These are phyloP conservation scores for Drechslerella coelobrocha DNA, from an alignment of 2,329 filamentous ascomycete species.

Conservation along the genomic window DNA sequence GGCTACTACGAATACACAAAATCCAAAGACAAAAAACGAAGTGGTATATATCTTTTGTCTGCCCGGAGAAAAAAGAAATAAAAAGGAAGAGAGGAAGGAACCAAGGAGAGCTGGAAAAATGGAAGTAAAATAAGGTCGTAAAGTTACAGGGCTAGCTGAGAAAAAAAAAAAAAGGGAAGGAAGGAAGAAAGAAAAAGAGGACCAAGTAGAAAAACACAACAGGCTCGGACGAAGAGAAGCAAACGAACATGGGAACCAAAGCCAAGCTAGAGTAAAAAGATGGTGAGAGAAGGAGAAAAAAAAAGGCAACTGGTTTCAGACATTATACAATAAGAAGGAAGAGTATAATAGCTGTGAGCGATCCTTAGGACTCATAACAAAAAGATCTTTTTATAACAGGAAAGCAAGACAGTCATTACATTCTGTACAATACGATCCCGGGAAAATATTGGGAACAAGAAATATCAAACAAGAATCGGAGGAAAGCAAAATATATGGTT, in stretches of 20 bases:
- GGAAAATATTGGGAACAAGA: conserved; percentile 13
- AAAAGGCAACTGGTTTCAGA: conserved; percentile 16
- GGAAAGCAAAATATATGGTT: conserved; percentile 16
- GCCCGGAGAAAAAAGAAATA: conserved; percentile 11
- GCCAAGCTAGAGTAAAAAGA: not conserved
- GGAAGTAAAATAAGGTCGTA: not conserved
- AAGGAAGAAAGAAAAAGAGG: not conserved
- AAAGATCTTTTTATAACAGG: conserved; percentile 8
- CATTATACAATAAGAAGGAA: conserved; percentile 41
- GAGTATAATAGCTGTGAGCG: not conserved
- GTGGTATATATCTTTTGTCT: conserved; percentile 35
- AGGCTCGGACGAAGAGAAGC: no score
- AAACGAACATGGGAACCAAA: not conserved
- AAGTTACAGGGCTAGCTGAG: conserved; percentile 13
- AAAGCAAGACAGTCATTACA: conserved; percentile 37
- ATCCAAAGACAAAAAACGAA: conserved; percentile 1
- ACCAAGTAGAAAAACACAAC: conserved; percentile 6
- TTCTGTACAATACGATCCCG: conserved; percentile 24
- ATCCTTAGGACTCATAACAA: conserved; percentile 11
- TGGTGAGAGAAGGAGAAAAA: not conserved
- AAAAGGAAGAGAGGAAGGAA: not conserved
- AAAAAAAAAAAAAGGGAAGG: conserved; percentile 13
- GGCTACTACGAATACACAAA: not conserved
- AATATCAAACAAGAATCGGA: conserved; percentile 7
- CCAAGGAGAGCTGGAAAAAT: not conserved